Evolutionary conservation across 169 alveolate species (phyloP), one percentile per base, ranked within the genome.

Genomic region (Cardiosporidium cionae): DNA sequence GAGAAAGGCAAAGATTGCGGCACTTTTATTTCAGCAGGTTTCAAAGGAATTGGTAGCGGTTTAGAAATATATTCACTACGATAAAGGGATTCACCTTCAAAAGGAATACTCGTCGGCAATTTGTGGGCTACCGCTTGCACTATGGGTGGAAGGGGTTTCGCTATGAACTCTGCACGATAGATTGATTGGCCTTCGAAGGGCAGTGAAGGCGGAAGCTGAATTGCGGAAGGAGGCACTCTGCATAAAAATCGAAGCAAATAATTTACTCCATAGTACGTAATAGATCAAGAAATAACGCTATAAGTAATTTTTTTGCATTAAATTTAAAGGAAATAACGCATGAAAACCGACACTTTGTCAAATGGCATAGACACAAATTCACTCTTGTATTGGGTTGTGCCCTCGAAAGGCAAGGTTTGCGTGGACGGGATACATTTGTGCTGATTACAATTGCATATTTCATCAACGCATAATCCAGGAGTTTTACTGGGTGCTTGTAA

Each of bases 391-490:
- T 69, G 68, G n/a, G 85, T 74, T 63, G 65, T 82, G 22, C 89
- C 89, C 66, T 70, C 84, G 73, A 84, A 84, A 22, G 89, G 86
- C 53, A 75, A 28, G 23, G 84, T 66, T 28, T 69, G 73, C 63
- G 65, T 62, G 31, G 79, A 62, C 68, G 81, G 78, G 31, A 80
- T 73, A 58, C 89, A 84, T 64, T 34, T 79, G 66, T 84, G 89
- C 78, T 70, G 79, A 6, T 86, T 86, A 58, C 89, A 84, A 7
- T 82, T 84, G 58, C 89, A 84, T 27, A 84, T 74, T 65, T 84
- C 89, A 29, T 84, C 89, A 54, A 84, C 86, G 66, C 89, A 84
- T 37, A 74, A 79, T 23, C 89, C 89, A 9, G 82, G 84, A n/a
- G n/a, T n/a, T n/a, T n/a, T n/a, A n/a, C n/a, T n/a, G n/a, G n/a